Base-by-base conservation (phyloP, 2,329 filamentous ascomycete species). In the Xylaria sp. region DNA sequence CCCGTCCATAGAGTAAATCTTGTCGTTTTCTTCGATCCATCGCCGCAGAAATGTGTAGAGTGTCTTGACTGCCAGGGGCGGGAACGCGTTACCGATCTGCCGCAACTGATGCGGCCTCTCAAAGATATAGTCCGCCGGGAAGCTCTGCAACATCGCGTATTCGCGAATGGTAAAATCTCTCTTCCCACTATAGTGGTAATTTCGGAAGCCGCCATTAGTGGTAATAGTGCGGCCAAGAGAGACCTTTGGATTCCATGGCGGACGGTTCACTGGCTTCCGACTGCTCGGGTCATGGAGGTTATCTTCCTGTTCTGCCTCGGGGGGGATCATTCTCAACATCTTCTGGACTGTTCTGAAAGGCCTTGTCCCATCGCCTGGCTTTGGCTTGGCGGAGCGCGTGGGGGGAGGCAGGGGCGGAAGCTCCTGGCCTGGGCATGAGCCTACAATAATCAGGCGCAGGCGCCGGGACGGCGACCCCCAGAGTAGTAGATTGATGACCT, bases 71-170 rank as follows among this genome's bases (percentile, higher is more conserved):
- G 81, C 78, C 22, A 73, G 73, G 0, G 89, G 84, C 0, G 91
- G 88, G 16, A 93, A 91, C 0, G 90, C 90, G 64, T 94, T 93
- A 0, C 90, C 90, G 58, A 93, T 89, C 67, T 92, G 89, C 58
- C 76, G 80, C 60, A 81, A 81, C 16, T 83, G 72, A 13, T 70
- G 67, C 0, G 69, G 74, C 0, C 71, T 72, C 0, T 72, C 56
- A 63, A 93, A 92, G 0, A 69, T 67, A 66, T 90, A 87, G 2
- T 73, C 66, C 0, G 72, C 55, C 0, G 88, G 88, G 48, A 94
- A 94, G 0, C 86, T 86, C 59, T 91, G 88, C 0, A 94, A 68
- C 2, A 77, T 77, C 0, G 90, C 88, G 20, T 84, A 78, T 66
- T 95, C 91, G 1, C 87, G 78, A 3, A 83, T 67, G 0, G 87